Base-by-base conservation (phyloP, 2,329 filamentous ascomycete genomes). In the Aspergillus fumigatiaffinis region DNA sequence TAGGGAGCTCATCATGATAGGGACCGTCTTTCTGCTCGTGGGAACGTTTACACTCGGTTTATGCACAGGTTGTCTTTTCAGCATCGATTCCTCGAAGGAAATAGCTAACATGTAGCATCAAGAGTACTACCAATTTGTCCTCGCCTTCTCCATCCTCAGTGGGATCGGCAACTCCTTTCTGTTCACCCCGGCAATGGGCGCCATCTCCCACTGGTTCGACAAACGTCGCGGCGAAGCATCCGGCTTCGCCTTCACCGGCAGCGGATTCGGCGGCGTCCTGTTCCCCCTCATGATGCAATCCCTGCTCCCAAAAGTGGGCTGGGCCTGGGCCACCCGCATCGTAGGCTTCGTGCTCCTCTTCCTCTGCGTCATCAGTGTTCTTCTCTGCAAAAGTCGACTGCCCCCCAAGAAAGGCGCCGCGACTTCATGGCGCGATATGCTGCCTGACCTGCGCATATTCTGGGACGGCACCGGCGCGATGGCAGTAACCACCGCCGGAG, bases 61-160 rank as follows among this genome's bases (percentile, higher is more conserved):
- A 25, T 70, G 64, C 50, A 66, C 48, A 55, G 54, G 62, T 64
- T 58, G 44, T 55, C 4, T 42, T 23, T 4, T 21, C 7, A 4
- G 0, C 29, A 32, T 32, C 29, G 12, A 8, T 46, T 28, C 21
- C 12, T 35, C 14, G 14, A 50, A 9, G n/a, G 3, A 9, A 12
- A 35, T 12, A 28, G 41, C 56, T 62, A 32, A 55, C 12, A 32
- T 32, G 10, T 2, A n/a, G 21, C 3, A 46, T 46, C 52, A 41
- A 60, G 68, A 68, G 28, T 78, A 74, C 59, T 79, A 74, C 66
- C 77, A 79, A 32, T 72, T 78, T 60, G 63, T 79, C 9, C 64
- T 79, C 0, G 71, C 70, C 28, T 73, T 72, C 55, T 72, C 71
- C 3, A 58, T 79, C 8, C 60, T 79, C 0, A 74, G 71, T 8